Evolutionary conservation across 805 yeast species (phyloP).

Genomic region (Lachancea waltii): DNA sequence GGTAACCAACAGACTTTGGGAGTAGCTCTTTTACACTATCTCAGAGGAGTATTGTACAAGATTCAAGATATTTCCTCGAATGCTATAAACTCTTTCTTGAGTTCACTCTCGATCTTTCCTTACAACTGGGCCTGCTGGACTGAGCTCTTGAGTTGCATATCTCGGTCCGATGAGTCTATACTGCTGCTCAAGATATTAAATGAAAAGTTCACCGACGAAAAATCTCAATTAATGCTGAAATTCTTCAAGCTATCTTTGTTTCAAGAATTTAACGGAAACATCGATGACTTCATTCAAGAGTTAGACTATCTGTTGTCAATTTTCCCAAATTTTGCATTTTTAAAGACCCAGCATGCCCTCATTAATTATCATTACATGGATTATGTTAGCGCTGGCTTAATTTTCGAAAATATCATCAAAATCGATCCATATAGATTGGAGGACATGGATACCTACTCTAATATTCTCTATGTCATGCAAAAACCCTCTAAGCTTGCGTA

Average conservation of each 20-base stretch:
- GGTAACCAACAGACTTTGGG: conserved; percentile 24
- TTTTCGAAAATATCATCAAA: conserved; percentile 68
- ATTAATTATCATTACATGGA: conserved; percentile 80
- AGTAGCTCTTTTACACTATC: conserved; percentile 57
- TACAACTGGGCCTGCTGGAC: conserved; percentile 94
- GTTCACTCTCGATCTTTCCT: conserved; percentile 63
- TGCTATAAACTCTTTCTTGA: conserved; percentile 57
- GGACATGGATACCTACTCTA: conserved; percentile 90
- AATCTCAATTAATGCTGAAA: conserved; percentile 34
- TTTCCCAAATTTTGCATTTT: conserved; percentile 68
- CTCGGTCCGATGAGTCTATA: conserved; percentile 55
- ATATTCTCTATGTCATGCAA: conserved; percentile 90
- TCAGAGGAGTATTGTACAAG: conserved; percentile 63
- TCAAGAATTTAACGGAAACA: conserved; percentile 76
- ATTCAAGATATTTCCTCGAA: conserved; percentile 46
- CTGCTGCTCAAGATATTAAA: conserved; percentile 35
- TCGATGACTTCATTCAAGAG: conserved; percentile 44
- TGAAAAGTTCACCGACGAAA: conserved; percentile 18
- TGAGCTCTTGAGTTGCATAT: conserved; percentile 60
- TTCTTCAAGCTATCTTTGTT: conserved; percentile 61
- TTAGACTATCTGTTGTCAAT: conserved; percentile 43
- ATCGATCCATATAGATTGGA: conserved; percentile 83
- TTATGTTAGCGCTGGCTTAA: conserved; percentile 67
- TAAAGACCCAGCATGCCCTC: conserved; percentile 77
- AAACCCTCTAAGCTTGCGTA: conserved; percentile 76